Percentiles rank a stretch among this genome's conserved stretches.
phyloP scores from a whole-genome alignment of 768 basidiomycete species.

The Hygrophoropsis aurantiaca region DNA sequence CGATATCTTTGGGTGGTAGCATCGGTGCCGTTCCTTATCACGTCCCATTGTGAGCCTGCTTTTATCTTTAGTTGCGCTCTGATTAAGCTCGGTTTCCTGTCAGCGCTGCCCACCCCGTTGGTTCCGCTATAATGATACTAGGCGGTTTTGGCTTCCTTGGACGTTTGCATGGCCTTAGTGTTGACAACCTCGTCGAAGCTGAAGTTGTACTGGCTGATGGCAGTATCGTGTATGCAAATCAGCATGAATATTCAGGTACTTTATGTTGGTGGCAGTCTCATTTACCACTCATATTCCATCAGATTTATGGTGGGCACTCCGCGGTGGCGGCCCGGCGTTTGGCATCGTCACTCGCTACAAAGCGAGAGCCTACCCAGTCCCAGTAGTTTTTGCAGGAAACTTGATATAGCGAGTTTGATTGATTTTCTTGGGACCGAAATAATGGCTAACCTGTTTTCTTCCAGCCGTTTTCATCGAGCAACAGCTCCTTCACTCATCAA shows the following conservation, averaged over 20 bases:
- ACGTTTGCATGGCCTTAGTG: constrained; percentile 78
- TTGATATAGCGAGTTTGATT: constrained; percentile 73
- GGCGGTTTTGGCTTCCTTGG: constrained; percentile 91
- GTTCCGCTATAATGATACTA: constrained; percentile 77
- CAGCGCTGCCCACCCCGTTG: constrained; percentile 80
- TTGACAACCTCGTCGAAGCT: constrained; percentile 88
- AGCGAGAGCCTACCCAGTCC: constrained; percentile 84
- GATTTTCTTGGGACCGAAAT: not conserved
- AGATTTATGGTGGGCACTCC: constrained; percentile 89
- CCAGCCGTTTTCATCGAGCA: constrained; percentile 82
- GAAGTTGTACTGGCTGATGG: constrained; percentile 93
- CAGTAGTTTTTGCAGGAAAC: constrained; percentile 90
- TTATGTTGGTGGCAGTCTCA: not conserved
- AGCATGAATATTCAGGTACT: constrained; percentile 69
- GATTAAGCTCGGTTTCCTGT: constrained; percentile 3
- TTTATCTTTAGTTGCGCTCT: constrained; percentile 7
- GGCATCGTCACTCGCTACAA: constrained; percentile 90
- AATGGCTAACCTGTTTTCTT: constrained; percentile 4
- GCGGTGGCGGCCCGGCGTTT: constrained; percentile 80
- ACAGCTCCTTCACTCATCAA: constrained; percentile 87
- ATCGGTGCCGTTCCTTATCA: constrained; percentile 71
- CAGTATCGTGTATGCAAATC: constrained; percentile 73
- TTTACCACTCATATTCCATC: constrained; percentile 5
- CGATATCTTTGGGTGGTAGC: constrained; percentile 47
- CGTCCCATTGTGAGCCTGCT: constrained; percentile 64